Evolutionary conservation across 2,329 filamentous ascomycete genomes (phyloP).

Genomic region (Beauveria australis): DNA sequence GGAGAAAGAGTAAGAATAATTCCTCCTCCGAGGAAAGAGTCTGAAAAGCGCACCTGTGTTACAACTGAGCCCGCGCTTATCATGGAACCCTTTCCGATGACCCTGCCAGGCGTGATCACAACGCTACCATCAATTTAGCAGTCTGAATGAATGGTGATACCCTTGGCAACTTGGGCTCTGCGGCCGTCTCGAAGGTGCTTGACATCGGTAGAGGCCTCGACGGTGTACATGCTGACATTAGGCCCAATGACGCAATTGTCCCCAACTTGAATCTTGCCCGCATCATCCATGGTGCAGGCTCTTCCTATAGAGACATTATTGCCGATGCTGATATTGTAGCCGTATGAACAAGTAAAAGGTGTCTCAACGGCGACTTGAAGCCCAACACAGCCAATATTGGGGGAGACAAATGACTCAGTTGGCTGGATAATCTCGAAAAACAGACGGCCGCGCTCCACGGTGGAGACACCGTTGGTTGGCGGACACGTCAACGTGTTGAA

Average conservation of each 20-base stretch:
- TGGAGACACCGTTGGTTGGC: constrained; percentile 61
- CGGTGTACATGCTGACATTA: too few species aligned
- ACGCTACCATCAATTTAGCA: constrained; percentile 74
- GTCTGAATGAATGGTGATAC: constrained; percentile 75
- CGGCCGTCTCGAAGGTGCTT: too few species aligned
- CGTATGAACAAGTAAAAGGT: constrained; percentile 89
- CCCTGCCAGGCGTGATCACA: constrained; percentile 69
- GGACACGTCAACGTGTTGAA: constrained; percentile 76
- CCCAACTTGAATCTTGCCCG: constrained; percentile 74
- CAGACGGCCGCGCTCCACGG: constrained; percentile 37
- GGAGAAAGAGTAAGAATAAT: too few species aligned
- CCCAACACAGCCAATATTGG: constrained; percentile 56
- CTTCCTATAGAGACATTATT: constrained; percentile 76
- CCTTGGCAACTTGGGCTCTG: constrained; percentile 25
- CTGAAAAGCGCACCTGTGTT: constrained; percentile 58
- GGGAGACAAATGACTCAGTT: constrained; percentile 28
- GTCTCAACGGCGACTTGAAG: constrained; percentile 70
- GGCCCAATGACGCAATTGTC: too few species aligned
- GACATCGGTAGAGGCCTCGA: too few species aligned
- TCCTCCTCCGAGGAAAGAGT: too few species aligned
- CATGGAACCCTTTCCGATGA: constrained; percentile 68
- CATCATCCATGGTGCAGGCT: constrained; percentile 79
- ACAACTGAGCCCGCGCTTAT: constrained; percentile 81
- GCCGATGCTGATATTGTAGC: constrained; percentile 86
- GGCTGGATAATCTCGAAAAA: too few species aligned